Conservation (phyloP, 2,329 filamentous ascomycete genomes). For the Blumeria graminis region DNA sequence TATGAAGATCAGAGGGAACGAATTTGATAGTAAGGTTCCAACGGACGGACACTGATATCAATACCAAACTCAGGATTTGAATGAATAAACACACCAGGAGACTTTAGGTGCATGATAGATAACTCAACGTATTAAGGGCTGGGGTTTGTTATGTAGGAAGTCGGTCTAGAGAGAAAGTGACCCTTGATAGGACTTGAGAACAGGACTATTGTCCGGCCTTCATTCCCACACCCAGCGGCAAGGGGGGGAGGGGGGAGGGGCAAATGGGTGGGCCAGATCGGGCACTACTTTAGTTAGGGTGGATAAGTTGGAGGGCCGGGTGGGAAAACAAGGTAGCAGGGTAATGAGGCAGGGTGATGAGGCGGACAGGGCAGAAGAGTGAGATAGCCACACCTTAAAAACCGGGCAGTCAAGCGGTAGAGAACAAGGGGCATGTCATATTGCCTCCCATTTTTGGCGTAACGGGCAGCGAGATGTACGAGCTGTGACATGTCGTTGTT, state of each 20-base stretch:
- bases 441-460: background rate
- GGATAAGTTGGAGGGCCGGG: constrained; percentile 1
- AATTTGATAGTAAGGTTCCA: background rate
- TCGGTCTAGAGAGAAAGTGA: background rate
- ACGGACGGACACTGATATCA: background rate
- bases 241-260: background rate
- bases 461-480: background rate
- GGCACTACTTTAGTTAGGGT: constrained; percentile 1
- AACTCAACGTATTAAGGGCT: background rate
- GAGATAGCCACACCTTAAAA: background rate
- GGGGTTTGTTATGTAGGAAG: constrained; percentile 1
- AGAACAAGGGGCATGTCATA: background rate
- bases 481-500: background rate
- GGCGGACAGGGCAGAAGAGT: background rate
- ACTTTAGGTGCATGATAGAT: background rate
- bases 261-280: background rate
- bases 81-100: background rate
- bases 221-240: background rate
- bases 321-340: constrained; percentile 1
- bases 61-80: background rate
- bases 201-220: constrained; percentile 1
- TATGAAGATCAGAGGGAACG: background rate
- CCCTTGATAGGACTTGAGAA: background rate
- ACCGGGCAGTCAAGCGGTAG: background rate
- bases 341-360: background rate